Evolutionary conservation across 768 basidiomycete genomes (phyloP), one percentile per base, ranked within the genome.

Genomic region (Trichaptum fuscoviolaceum): DNA sequence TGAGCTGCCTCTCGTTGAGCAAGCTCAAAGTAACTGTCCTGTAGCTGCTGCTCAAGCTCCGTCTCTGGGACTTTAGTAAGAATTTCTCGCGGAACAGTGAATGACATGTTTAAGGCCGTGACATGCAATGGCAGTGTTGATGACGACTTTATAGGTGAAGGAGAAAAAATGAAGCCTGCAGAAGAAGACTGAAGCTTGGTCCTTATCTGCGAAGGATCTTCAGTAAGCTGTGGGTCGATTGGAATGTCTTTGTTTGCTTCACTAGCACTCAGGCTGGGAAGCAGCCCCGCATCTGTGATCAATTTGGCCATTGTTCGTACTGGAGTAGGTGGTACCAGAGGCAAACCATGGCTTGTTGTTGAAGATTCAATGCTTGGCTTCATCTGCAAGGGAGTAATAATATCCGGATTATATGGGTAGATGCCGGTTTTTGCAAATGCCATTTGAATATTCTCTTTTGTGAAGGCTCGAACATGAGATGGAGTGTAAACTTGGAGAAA

Each of bases 341-440:
- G 77, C 0, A 77, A 65, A 27, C 42, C 42, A 20, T 59, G 25
- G 7, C 65, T 67, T 7, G 65, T 30, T 10, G 59, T 60, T 0
- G 78, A 75, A 5, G 75, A 74, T 35, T 76, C 71, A 0, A 71
- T 26, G 65, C 78, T 79, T 20, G 80, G 79, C 6, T 75, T 77
- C 71, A 82, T 73, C 74, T 75, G 76, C 20, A 71, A 68, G 9
- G 61, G 58, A 2, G 77, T 73, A 15, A 83, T 70, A 4, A 78
- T 72, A 36, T 68, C 63, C 7, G 71, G 76, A 66, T 81, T 71
- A 64, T 78, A 77, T 59, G 81, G 80, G 58, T 70, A 69, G 2
- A 82, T 69, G 1, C 82, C 81, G n/a, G 80, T 82, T 58, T 72
- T 74, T 34, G 68, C 26, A 67, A 83, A 83, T 15, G 81, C 77